Percentiles rank a stretch among this genome's conserved stretches.
Evolutionary conservation across 768 basidiomycete genomes (phyloP).

Genomic region (Boletus vinaceobasis): DNA sequence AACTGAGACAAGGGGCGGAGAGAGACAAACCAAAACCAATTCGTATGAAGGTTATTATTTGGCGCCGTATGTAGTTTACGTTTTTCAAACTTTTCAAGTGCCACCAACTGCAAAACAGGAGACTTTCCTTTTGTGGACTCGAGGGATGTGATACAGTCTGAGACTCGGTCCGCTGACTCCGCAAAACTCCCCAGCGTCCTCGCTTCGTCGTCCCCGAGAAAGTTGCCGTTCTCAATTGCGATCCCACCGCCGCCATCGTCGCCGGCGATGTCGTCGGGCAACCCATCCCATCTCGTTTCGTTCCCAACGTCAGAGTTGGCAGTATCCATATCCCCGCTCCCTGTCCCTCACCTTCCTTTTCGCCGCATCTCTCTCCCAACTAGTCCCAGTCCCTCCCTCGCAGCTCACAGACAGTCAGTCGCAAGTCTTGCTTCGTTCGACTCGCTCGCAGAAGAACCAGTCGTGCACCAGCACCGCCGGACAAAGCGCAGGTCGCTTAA

Average conservation of each 20-base stretch:
- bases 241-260: constrained; percentile 10
- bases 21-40: too few species aligned
- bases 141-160: constrained; percentile 20
- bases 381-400: constrained; percentile 41
- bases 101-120: too few species aligned
- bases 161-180: constrained; percentile 20
- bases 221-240: constrained; percentile 5
- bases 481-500: constrained; percentile 35
- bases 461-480: constrained; percentile 29
- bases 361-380: constrained; percentile 60
- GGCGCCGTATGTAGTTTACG: too few species aligned
- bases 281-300: constrained; percentile 19
- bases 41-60: too few species aligned
- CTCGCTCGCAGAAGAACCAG: constrained; percentile 55
- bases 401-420: constrained; percentile 55
- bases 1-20: too few species aligned
- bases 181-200: not conserved
- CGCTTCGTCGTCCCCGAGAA: not conserved
- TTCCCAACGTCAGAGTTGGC: constrained; percentile 34
- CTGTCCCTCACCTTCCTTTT: constrained; percentile 55
- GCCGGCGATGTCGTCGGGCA: constrained; percentile 18
- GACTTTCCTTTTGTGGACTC: constrained; percentile 11
- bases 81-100: too few species aligned
- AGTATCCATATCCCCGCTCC: constrained; percentile 24
- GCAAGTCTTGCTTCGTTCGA: constrained; percentile 73